Conservation (phyloP, 2,329 filamentous ascomycete species). For the Aspergillus awamori region DNA sequence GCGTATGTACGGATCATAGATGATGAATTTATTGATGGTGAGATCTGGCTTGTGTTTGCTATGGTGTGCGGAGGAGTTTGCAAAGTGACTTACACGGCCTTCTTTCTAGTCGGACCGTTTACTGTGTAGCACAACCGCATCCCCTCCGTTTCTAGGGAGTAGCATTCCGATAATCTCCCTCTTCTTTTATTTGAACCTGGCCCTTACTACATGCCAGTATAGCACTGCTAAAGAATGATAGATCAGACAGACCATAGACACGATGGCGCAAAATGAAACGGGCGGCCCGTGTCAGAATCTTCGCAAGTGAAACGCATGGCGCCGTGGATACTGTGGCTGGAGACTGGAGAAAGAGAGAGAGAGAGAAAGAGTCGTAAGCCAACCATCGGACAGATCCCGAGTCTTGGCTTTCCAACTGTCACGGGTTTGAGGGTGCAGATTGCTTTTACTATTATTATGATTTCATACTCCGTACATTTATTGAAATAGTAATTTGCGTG, state of each 20-base stretch:
- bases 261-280: neutral
- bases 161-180: no score
- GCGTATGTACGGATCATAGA: neutral
- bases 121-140: no score
- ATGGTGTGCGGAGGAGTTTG: no score
- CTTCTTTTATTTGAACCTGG: neutral
- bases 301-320: constrained; percentile 1
- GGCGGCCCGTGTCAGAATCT: constrained; percentile 1
- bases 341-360: neutral
- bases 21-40: neutral
- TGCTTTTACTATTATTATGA: no score
- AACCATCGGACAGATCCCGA: neutral
- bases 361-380: neutral
- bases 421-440: neutral
- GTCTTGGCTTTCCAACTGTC: neutral
- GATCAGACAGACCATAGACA: neutral
- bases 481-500: no score
- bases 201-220: neutral
- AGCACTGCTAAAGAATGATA: neutral
- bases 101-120: no score
- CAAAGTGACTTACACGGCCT: no score
- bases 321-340: neutral
- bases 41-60: no score
- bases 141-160: no score
- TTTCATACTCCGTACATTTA: no score